A percentile compares a stretch with the other conserved stretches of the same genome.
phyloP scores from a whole-genome alignment of 2,329 filamentous ascomycete genomes.

The Fusarium aywerte region DNA sequence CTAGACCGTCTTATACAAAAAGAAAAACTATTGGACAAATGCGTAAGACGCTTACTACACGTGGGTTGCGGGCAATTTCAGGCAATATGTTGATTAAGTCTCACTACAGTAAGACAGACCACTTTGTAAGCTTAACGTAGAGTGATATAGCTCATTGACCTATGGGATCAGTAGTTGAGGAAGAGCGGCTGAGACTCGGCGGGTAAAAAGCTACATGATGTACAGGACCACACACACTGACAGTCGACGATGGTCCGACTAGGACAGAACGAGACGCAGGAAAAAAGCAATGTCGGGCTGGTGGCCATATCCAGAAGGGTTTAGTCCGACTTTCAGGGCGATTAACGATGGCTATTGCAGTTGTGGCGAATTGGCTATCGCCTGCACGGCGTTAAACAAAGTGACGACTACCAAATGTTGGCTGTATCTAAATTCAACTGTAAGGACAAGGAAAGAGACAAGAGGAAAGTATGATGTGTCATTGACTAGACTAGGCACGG shows the following conservation, averaged over 20 bases:
- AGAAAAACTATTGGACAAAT: neutral
- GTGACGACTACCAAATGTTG: neutral
- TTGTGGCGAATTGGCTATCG: slow-evolving; percentile 17
- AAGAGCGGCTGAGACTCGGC: neutral
- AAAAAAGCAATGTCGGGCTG: slow-evolving; percentile 4
- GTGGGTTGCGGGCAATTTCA: slow-evolving; percentile 5
- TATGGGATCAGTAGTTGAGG: neutral
- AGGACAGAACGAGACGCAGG: neutral
- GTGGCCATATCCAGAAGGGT: neutral
- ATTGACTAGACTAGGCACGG: neutral
- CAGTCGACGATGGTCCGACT: slow-evolving; percentile 7
- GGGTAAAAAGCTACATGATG: slow-evolving; percentile 2
- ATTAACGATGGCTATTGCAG: slow-evolving; percentile 9
- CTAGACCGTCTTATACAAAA: neutral
- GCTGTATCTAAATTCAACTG: too few relatives aligned
- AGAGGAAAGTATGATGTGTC: neutral
- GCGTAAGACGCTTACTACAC: slow-evolving; percentile 16
- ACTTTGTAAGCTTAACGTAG: neutral
- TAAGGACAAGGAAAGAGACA: neutral
- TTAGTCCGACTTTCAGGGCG: neutral
- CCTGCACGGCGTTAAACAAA: neutral
- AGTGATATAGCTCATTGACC: neutral
- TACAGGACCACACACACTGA: neutral
- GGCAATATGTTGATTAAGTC: slow-evolving; percentile 16
- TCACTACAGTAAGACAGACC: slow-evolving; percentile 10